Conservation (phyloP, 257 asterid genomes). For the Petunia secreta region DNA sequence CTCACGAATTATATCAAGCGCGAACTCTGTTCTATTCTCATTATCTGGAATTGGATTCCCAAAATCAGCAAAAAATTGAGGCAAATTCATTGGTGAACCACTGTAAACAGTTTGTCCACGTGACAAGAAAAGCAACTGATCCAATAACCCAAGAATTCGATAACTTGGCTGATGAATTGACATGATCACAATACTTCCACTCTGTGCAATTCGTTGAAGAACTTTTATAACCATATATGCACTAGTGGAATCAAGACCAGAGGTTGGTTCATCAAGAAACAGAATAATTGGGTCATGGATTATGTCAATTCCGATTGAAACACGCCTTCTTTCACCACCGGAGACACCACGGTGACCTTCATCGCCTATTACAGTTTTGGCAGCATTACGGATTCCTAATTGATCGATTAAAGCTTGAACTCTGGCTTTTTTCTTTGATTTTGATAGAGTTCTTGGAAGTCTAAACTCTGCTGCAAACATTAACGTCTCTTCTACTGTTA, state of each 20-base stretch:
- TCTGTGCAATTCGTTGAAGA: constrained; percentile 47
- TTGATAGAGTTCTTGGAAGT: constrained; percentile 38
- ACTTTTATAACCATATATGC: constrained; percentile 53
- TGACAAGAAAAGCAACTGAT: constrained; percentile 42
- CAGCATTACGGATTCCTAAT: constrained; percentile 36
- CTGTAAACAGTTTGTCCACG: constrained; percentile 45
- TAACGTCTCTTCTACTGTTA: constrained; percentile 53
- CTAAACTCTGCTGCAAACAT: constrained; percentile 49
- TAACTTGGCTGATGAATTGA: constrained; percentile 57
- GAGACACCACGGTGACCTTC: constrained; percentile 50
- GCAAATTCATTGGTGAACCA: constrained; percentile 40
- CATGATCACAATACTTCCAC: constrained; percentile 56
- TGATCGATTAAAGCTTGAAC: constrained; percentile 38
- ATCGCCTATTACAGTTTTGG: constrained; percentile 38
- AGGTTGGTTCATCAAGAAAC: constrained; percentile 57
- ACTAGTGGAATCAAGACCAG: constrained; percentile 56
- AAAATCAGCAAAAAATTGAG: constrained; percentile 38
- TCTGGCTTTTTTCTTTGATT: constrained; percentile 33
- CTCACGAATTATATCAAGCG: constrained; percentile 48
- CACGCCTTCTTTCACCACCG: constrained; percentile 53
- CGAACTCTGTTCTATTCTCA: constrained; percentile 44
- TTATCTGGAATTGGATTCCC: constrained; percentile 50
- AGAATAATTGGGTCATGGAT: constrained; percentile 52
- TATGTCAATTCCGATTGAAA: constrained; percentile 50
- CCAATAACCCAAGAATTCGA: constrained; percentile 44